phyloP scores from a whole-genome alignment of 2,329 filamentous ascomycete genomes.

The Fusarium nodosum region DNA sequence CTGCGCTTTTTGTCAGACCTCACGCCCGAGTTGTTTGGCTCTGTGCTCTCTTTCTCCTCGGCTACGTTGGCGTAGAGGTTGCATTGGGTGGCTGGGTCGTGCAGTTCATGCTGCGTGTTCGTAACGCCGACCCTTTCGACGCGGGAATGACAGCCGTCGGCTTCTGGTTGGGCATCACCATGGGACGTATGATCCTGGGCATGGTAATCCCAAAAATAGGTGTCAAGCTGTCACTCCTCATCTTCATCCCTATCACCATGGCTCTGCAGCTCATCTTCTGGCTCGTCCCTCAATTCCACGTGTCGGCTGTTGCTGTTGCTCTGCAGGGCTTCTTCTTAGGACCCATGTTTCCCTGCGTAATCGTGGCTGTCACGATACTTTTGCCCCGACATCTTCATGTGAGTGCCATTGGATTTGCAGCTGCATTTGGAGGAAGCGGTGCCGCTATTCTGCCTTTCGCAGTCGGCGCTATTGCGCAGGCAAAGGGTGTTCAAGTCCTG shows the following conservation, averaged over 20 bases:
- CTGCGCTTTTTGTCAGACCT: slow-evolving; percentile 58
- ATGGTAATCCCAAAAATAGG: slow-evolving; percentile 67
- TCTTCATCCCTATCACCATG: slow-evolving; percentile 75
- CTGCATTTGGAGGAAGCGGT: slow-evolving; percentile 80
- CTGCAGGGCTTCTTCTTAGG: slow-evolving; percentile 85
- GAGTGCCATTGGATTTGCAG: slow-evolving; percentile 80
- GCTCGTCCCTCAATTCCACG: slow-evolving; percentile 83
- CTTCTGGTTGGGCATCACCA: slow-evolving; percentile 84
- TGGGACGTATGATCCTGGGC: slow-evolving; percentile 65
- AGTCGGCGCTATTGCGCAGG: slow-evolving; percentile 74
- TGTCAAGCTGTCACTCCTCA: slow-evolving; percentile 72
- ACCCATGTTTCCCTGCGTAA: slow-evolving; percentile 79
- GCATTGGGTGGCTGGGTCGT: slow-evolving; percentile 88
- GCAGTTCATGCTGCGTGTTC: slow-evolving; percentile 83
- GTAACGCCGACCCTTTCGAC: slow-evolving; percentile 74
- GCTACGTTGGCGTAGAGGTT: slow-evolving; percentile 82
- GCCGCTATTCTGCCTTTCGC: slow-evolving; percentile 75
- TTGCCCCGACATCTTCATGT: slow-evolving; percentile 81
- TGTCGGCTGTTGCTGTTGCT: slow-evolving; percentile 77
- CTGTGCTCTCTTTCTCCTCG: slow-evolving; percentile 77
- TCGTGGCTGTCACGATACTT: slow-evolving; percentile 76
- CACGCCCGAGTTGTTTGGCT: slow-evolving; percentile 73
- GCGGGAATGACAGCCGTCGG: slow-evolving; percentile 82
- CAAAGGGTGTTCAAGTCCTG: slow-evolving; percentile 66
- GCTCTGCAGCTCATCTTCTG: slow-evolving; percentile 80